Conservation (phyloP, 1,284 basidiomycete genomes). For the Volvariella volvacea region DNA sequence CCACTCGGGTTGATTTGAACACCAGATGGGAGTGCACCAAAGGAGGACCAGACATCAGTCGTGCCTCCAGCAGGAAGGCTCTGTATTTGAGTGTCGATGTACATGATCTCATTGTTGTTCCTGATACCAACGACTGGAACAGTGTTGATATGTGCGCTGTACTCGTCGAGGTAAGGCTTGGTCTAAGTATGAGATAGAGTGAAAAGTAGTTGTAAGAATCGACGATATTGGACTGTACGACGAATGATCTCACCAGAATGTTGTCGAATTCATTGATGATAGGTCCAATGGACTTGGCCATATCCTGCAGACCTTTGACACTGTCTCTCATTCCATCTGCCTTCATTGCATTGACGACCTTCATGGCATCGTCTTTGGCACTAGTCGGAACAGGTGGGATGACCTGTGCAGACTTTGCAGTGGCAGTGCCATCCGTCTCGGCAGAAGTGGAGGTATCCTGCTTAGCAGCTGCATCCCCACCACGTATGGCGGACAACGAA, state of each 20-base stretch:
- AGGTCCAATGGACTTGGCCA: neutral
- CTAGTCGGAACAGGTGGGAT: neutral
- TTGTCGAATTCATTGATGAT: neutral
- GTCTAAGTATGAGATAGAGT: neutral
- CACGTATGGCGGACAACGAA: too few relatives aligned
- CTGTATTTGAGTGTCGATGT: neutral
- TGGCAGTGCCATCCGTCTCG: too few relatives aligned
- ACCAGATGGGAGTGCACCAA: neutral
- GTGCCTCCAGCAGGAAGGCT: neutral
- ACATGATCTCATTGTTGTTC: neutral
- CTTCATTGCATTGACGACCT: neutral
- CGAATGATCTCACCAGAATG: too few relatives aligned
- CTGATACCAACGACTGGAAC: neutral
- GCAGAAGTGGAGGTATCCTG: too few relatives aligned
- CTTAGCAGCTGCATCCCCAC: too few relatives aligned
- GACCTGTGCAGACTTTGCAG: neutral
- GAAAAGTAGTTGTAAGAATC: neutral
- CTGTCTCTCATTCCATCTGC: neutral
- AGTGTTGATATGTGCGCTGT: neutral
- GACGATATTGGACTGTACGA: too few relatives aligned
- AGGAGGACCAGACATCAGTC: neutral
- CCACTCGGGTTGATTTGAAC: neutral
- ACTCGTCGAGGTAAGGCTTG: neutral
- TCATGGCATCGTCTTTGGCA: neutral
- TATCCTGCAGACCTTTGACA: neutral